Base-by-base conservation (phyloP, 495 filamentous ascomycete species). In the Chlorociboria aeruginascens region DNA sequence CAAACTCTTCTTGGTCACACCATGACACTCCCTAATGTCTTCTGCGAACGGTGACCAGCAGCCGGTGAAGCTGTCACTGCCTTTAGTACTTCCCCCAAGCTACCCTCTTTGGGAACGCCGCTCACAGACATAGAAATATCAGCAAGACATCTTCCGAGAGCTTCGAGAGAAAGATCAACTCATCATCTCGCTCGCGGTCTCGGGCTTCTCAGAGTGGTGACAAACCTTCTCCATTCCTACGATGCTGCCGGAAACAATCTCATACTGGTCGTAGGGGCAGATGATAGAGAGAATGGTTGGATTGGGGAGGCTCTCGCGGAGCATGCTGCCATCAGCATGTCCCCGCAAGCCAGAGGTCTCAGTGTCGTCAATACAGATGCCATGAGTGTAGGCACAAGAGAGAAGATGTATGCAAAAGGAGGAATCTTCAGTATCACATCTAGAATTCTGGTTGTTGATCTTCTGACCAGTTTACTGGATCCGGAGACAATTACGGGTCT, bases 341-440 rank as follows among this genome's bases (percentile, higher is more conserved):
- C 78, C 3, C 74, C 85, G 10, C 79, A 82, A 53, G 86, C 86
- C 16, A 76, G 87, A 53, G 93, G 93, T 1, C 67, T 98, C 56
- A 89, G 79, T 50, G 71, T 94, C 29, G 89, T 98, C 58, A 96
- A 95, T 65, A 97, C 92, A 4, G 92, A 98, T 63, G 79, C 79
- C 60, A 89, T 89, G 63, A 88, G 79, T 51, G 88, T 98, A 6
- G 77, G 76, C 1, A 80, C 82, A 49, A 78, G 90, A 56, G 86
- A 95, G 66, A 90, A 86, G 64, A 81, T 95, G 68, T 98, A 98
- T 67, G 66, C 77, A 1, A 70, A 79, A 49, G 92, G 92, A 25
- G 92, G 92, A 44, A 85, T 97, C 61, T 85, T 95, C 66, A 95
- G 90, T 73, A 83, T 97, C 57, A 98, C 92, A 29, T 95, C 87